Conservation (phyloP, 306 rosid genomes). For the apple (Malus domestica) region ASM211411v1 NC_041789.1:26180001-26180500, state of each 20-base stretch:
- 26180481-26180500: background rate
- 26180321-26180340: background rate
- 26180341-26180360: constrained; percentile 1
- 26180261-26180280: constrained; percentile 75
- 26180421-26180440: constrained; percentile 77
- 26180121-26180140: constrained; percentile 3
- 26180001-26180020: too few species aligned
- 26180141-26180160: background rate
- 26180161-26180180: background rate
- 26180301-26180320: constrained; percentile 52
- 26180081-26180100: background rate
- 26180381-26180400: constrained; percentile 17
- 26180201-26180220: constrained; percentile 9
- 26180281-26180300: constrained; percentile 72
- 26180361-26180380: constrained; percentile 5
- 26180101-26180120: background rate
- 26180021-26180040: background rate
- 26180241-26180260: constrained; percentile 10
- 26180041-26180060: background rate
- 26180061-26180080: background rate
- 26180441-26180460: constrained; percentile 83
- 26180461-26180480: constrained; percentile 57
- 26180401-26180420: constrained; percentile 67
- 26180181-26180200: constrained; percentile 3
- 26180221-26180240: constrained; percentile 22